Evolutionary conservation across 2,329 filamentous ascomycete genomes (phyloP), one percentile per base, ranked within the genome.

Genomic region (Massarina eburnea): DNA sequence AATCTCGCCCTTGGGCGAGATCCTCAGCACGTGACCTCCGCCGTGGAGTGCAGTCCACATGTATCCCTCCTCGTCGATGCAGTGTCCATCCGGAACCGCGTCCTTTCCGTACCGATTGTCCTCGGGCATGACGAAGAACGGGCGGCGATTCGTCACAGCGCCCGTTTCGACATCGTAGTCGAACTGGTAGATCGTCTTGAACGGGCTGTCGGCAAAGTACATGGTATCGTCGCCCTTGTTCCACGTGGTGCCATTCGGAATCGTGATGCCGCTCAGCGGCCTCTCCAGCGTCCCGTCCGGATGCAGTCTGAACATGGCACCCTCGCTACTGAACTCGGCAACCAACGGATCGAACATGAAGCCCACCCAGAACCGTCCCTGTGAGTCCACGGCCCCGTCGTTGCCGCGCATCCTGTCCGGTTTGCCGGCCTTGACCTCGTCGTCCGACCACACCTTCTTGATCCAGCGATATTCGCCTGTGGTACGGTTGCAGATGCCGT

Each of bases 1-100:
- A 22, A 95, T 71, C 59, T 84, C 74, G 2, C 89, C 90, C 40
- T 79, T 70, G 4, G 84, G 81, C 38, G 80, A 82, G 61, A 96
- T 85, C 66, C 87, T 83, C 54, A 95, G 73, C 19, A 96, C 88
- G 49, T 83, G 81, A 48, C 81, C 76, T 51, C 86, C 88, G 43
- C 90, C 90, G 64, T 89, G 94, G n/a, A 94, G 77, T 7, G 89
- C 88, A 50, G 88, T 85, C 91, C 92, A 96, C 61, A 96, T 78
- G 73, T 87, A 86, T n/a, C 90, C 91, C 43, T 95, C 83, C 34
- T 79, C 80, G 64, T 96, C 91, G 61, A 95, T 81, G 51, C 86
- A 85, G 71, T 92, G 91, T 2, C 91, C 91, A 70, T 96, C 91
- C 1, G 90, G 90, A 51, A 81, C 77, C 5, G 74, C 75, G 43